Evolutionary conservation across 768 basidiomycete genomes (phyloP), one percentile per base, ranked within the genome.

Genomic region (Boletellus emodensis): DNA sequence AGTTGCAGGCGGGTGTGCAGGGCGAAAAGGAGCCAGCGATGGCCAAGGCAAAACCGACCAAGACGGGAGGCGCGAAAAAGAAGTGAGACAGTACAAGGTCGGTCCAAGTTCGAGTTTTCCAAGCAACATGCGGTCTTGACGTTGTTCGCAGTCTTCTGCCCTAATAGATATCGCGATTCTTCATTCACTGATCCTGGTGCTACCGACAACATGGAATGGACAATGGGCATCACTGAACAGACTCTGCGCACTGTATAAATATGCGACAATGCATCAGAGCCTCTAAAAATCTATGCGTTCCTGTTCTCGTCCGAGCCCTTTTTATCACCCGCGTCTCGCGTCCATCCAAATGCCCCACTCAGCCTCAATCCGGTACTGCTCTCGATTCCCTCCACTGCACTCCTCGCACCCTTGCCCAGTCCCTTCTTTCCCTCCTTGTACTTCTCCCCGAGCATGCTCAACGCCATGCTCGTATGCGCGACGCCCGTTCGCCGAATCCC

Each of bases 351-450:
- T 7, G 74, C 77, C 65, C 84, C 83, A 34, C 74, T 71, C 40
- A 94, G 59, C 70, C 84, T 87, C 62, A 94, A 62, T 0, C 92
- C 91, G 2, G 90, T 91, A 28, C 69, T 61, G 48, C 81, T 75
- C 72, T 92, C 85, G 13, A 88, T 68, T 49, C 71, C 75, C 15
- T 77, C 76, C 37, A 86, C 75, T 1, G 72, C 71, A 7, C 61
- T 64, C 51, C 73, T 67, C 2, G 81, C 76, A 20, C 80, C 76
- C 11, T 64, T 63, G 12, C 72, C 72, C 3, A 81, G 48, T 46
- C 70, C 68, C 40, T 70, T 75, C 40, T 77, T 70, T 3, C 80
- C 79, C 40, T 71, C 71, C 28, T 67, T 62, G 11, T 79, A 74
- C 13, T 73, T 72, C 9, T 84, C 81, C 55, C 78, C 79, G 0